Conservation (phyloP, 805 yeast genomes). For the Yamadazyma scolyti region DNA sequence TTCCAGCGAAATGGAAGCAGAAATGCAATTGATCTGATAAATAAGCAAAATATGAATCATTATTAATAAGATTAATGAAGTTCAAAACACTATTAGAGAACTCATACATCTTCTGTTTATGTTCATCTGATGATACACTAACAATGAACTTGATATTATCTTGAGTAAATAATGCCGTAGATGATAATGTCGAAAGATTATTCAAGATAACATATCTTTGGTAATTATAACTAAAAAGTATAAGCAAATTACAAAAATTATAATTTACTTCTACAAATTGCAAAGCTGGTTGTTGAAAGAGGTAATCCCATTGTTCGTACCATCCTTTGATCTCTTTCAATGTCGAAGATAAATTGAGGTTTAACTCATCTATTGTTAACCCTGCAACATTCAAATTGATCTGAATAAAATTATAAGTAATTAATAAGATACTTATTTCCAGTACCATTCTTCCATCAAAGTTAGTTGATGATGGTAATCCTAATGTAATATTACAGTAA, state of each 20-base stretch:
- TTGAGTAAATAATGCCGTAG: constrained; percentile 13
- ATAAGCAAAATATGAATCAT: constrained; percentile 60
- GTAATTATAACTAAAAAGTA: constrained; percentile 39
- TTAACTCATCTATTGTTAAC: constrained; percentile 14
- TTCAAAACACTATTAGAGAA: constrained; percentile 42
- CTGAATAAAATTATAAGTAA: constrained; percentile 58
- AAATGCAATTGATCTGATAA: constrained; percentile 70
- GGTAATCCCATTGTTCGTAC: constrained; percentile 66
- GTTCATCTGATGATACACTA: constrained; percentile 19
- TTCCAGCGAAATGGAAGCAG: constrained; percentile 41
- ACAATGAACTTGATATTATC: constrained; percentile 21
- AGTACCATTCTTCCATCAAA: constrained; percentile 83
- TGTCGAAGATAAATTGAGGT: constrained; percentile 29
- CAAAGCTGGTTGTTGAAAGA: constrained; percentile 65
- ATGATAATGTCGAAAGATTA: constrained; percentile 4
- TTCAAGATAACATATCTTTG: constrained; percentile 13
- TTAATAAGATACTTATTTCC: constrained; percentile 59
- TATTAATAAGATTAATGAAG: constrained; percentile 36
- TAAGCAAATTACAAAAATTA: constrained; percentile 55
- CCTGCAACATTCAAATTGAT: constrained; percentile 18
- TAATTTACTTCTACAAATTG: constrained; percentile 74
- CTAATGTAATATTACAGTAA: constrained; percentile 55
- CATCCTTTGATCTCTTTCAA: constrained; percentile 52
- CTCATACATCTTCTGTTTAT: constrained; percentile 32
- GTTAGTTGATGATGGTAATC: constrained; percentile 59